Evolutionary conservation across 106 monocot species (phyloP).

Genomic region (Hemerocallis citrina): DNA sequence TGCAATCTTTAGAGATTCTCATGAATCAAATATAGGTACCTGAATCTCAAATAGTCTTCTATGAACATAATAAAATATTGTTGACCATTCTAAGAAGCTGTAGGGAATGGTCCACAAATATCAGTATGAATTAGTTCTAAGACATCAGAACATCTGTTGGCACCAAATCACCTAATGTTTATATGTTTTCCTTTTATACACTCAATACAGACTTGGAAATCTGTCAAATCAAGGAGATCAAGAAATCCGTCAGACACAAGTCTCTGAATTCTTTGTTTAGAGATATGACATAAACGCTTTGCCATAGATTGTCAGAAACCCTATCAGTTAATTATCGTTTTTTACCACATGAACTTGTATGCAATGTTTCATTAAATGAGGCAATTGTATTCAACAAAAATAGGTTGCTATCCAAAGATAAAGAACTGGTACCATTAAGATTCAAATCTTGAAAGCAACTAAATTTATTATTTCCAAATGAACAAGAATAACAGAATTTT

Average conservation of each 20-base stretch:
- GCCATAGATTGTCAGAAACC: background rate
- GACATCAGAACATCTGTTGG: too few species aligned
- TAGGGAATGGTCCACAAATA: too few species aligned
- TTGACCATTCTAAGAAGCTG: too few species aligned
- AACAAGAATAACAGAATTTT: constrained; percentile 19
- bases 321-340: background rate
- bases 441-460: background rate
- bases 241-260: too few species aligned
- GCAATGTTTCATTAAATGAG: background rate
- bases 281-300: background rate
- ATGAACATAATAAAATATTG: too few species aligned
- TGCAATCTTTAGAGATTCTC: too few species aligned
- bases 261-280: too few species aligned
- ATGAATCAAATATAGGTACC: too few species aligned
- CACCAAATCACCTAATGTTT: background rate
- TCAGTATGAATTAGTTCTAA: too few species aligned
- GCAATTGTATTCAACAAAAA: background rate
- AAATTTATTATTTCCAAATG: constrained; percentile 12
- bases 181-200: background rate
- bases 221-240: too few species aligned
- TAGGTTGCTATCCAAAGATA: background rate
- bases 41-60: too few species aligned
- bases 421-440: constrained; percentile 1
- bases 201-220: too few species aligned
- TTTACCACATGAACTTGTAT: background rate